Evolutionary conservation across 306 rosid genomes (phyloP), one percentile per base, ranked within the genome.

Genomic region (Urtica urens): DNA sequence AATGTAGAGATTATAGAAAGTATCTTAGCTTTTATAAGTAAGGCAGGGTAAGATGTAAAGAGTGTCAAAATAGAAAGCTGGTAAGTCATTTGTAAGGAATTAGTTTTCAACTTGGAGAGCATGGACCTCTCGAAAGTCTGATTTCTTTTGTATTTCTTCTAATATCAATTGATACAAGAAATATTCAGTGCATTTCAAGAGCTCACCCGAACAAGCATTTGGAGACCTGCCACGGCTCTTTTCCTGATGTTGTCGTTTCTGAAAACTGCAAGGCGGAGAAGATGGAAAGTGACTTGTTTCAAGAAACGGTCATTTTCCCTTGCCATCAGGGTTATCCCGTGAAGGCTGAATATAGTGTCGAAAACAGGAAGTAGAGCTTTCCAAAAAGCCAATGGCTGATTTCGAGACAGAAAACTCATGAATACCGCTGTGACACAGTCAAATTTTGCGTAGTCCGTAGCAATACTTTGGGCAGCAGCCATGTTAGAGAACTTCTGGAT

Each of bases 251-350:
- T 84, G 69, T 84, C 97, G 66, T 90, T 90, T 64, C 85, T 79
- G 45, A 90, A 90, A 61, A 90, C 95, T 18, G 87, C 90, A 68
- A 90, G 95, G 48, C 95, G 84, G 49, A 90, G 95, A 57, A 90
- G 82, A 72, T 90, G 95, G 71, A 90, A 90, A 54, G 87, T 90
- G 43, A 84, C 87, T 90, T 90, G 97, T 78, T 90, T 90, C 59
- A 90, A 67, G 77, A 90, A 90, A 37, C 97, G 97, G 57, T 90
- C 97, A 67, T 90, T 90, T 65, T 90, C 97, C 74, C 97, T 74
- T 41, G 97, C 86, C 93, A 90, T 90, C 65, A 90, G 66, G 64
- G 78, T 81, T 55, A 76, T 84, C 27, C 97, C 97, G 60, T 90
- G 97, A 54, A 84, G 78, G 77, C 81, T 79, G 59, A 81, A 90